Conservation (phyloP, 2,329 filamentous ascomycete species). For the Cytospora mali region DNA sequence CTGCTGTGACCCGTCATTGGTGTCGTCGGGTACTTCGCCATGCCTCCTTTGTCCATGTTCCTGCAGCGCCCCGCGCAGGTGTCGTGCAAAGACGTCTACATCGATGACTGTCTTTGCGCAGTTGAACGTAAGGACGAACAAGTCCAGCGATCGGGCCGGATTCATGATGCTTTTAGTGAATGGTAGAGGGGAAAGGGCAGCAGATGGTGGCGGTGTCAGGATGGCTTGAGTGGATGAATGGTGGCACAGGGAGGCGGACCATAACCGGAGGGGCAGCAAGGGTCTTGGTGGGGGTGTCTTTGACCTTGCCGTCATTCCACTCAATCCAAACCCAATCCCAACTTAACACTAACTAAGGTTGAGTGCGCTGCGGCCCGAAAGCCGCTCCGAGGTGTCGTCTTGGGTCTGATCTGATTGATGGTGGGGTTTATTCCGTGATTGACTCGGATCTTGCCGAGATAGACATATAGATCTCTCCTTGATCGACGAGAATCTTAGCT, state of each 20-base stretch:
- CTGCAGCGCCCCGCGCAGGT: slow-evolving; percentile 65
- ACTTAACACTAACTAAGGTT: background rate
- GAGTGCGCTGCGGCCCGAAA: background rate
- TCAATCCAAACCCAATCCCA: no score
- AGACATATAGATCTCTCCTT: background rate
- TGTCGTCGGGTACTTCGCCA: background rate
- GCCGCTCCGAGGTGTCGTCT: background rate
- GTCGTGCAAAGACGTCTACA: slow-evolving; percentile 68
- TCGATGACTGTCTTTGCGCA: slow-evolving; percentile 75
- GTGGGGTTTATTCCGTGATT: background rate
- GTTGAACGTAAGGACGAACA: slow-evolving; percentile 88
- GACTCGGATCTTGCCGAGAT: background rate
- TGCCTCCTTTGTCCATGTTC: slow-evolving; percentile 39
- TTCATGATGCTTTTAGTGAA: slow-evolving; percentile 26
- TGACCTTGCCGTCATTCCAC: background rate
- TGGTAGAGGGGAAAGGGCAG: background rate
- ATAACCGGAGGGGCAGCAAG: background rate
- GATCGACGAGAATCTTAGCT: background rate
- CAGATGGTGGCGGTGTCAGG: slow-evolving; percentile 13
- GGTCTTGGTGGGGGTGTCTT: background rate
- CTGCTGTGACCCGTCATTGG: background rate
- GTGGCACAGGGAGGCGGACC: background rate
- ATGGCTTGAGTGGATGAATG: background rate
- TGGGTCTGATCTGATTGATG: background rate
- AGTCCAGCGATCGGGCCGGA: slow-evolving; percentile 53